Conservation (phyloP, 805 yeast species). For the Teunomyces panamensis region DNA sequence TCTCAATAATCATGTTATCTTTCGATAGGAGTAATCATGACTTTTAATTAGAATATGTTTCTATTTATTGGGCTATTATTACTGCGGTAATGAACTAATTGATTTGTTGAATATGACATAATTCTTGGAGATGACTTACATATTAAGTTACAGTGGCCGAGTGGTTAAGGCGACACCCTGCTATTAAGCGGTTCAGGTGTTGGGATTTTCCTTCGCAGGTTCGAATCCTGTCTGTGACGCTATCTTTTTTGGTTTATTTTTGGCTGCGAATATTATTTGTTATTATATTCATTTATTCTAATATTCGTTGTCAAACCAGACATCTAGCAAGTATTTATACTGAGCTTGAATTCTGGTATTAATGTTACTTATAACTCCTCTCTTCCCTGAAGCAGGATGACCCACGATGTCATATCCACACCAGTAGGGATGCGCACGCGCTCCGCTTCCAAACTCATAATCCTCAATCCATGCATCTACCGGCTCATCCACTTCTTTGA, state of each 20-base stretch:
- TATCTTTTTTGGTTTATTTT: constrained; percentile 40
- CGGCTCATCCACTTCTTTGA: constrained; percentile 22
- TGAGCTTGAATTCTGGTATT: constrained; percentile 10
- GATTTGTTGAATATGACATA: background rate
- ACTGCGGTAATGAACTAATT: background rate
- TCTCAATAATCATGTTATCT: background rate
- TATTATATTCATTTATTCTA: background rate
- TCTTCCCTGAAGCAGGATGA: constrained; percentile 13
- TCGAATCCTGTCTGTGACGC: constrained; percentile 99
- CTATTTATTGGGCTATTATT: background rate
- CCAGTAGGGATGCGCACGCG: constrained; percentile 24
- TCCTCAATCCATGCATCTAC: constrained; percentile 22
- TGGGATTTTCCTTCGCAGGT: constrained; percentile 77
- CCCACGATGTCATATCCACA: constrained; percentile 35
- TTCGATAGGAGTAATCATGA: too few relatives aligned
- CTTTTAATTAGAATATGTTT: too few relatives aligned
- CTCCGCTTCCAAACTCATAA: constrained; percentile 10
- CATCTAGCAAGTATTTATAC: constrained; percentile 19
- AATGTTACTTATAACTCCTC: constrained; percentile 19
- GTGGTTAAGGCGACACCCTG: constrained; percentile 95
- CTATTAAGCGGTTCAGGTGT: constrained; percentile 42
- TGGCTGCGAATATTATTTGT: constrained; percentile 1
- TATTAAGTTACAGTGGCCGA: constrained; percentile 65
- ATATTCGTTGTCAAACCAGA: constrained; percentile 19
- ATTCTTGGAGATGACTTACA: background rate